phyloP scores from a whole-genome alignment of 768 basidiomycete species.

The Termitomyces sp. region DNA sequence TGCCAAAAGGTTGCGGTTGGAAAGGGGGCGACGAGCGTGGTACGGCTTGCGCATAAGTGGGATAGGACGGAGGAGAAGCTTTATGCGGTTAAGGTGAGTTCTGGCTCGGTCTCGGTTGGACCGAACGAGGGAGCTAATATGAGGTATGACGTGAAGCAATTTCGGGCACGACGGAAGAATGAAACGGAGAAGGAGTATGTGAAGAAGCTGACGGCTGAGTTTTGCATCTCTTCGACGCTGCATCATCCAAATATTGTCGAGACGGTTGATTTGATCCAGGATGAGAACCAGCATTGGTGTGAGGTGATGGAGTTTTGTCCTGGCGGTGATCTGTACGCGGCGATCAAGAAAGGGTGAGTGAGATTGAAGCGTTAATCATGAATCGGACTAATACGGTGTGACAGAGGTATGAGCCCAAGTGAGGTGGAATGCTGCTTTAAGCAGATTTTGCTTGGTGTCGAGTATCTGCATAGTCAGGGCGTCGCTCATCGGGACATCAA shows the following conservation, averaged over 20 bases:
- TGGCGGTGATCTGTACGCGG: conserved; percentile 96
- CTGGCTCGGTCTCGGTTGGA: too few relatives aligned
- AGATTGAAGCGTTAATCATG: conserved; percentile 7
- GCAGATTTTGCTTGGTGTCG: conserved; percentile 87
- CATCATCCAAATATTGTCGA: conserved; percentile 95
- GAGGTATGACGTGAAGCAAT: conserved; percentile 61
- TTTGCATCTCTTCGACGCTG: conserved; percentile 95
- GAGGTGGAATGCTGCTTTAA: conserved; percentile 98
- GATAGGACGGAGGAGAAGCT: conserved; percentile 94
- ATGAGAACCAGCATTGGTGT: conserved; percentile 95
- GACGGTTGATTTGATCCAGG: conserved; percentile 99
- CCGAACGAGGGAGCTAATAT: background rate
- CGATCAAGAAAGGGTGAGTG: conserved; percentile 89
- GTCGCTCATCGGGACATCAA: conserved; percentile 98
- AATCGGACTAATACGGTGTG: conserved; percentile 14
- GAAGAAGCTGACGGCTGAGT: conserved; percentile 99
- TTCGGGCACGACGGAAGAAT: conserved; percentile 96
- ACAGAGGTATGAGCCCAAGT: conserved; percentile 72
- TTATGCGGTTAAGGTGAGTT: conserved; percentile 92
- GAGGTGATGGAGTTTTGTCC: conserved; percentile 99
- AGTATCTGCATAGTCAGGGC: conserved; percentile 93
- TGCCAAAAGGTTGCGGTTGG: conserved; percentile 97
- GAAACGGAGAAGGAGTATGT: conserved; percentile 99
- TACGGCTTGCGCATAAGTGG: conserved; percentile 97
- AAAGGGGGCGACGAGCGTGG: conserved; percentile 97